Evolutionary conservation across 2,329 filamentous ascomycete genomes (phyloP).

Genomic region (Colletotrichum sp.): DNA sequence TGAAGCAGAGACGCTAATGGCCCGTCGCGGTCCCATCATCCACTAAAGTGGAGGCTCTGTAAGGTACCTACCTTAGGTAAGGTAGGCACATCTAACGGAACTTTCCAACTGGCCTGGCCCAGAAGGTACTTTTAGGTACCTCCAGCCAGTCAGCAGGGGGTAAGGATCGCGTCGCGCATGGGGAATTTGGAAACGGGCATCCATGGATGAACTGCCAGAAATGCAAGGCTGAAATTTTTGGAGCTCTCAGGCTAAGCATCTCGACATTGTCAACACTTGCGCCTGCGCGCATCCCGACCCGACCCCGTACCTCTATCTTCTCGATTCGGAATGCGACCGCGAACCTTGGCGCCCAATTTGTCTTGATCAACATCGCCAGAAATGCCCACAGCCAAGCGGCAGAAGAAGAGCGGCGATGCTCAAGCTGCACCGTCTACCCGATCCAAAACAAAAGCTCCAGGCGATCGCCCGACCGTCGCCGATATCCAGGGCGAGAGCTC

Average conservation of each 20-base stretch:
- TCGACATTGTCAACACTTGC: constrained; percentile 10
- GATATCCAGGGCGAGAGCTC: constrained; percentile 74
- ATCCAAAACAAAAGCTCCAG: constrained; percentile 43
- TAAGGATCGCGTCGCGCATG: constrained; percentile 5
- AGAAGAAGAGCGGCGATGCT: constrained; percentile 57
- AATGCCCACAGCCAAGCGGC: constrained; percentile 67
- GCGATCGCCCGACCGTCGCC: constrained; percentile 66
- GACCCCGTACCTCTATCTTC: neutral
- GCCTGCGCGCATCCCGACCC: constrained; percentile 24
- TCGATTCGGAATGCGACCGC: constrained; percentile 1
- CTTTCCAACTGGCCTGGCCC: neutral
- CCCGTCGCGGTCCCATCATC: neutral
- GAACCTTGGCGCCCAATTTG: neutral
- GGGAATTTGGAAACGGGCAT: neutral
- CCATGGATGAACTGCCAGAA: constrained; percentile 1
- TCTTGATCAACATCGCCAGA: constrained; percentile 16
- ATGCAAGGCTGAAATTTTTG: constrained; percentile 41
- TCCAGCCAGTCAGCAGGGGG: neutral
- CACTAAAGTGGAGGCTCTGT: neutral
- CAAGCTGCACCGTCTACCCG: constrained; percentile 32
- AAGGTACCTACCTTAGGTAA: neutral
- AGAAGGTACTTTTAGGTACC: neutral
- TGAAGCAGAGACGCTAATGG: neutral
- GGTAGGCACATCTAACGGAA: neutral
- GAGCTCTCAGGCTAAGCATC: neutral